These are phyloP conservation scores for Rhynchospora pubera DNA, from an alignment of 176 grass and related monocot genomes.

Conservation along the genomic window DNA sequence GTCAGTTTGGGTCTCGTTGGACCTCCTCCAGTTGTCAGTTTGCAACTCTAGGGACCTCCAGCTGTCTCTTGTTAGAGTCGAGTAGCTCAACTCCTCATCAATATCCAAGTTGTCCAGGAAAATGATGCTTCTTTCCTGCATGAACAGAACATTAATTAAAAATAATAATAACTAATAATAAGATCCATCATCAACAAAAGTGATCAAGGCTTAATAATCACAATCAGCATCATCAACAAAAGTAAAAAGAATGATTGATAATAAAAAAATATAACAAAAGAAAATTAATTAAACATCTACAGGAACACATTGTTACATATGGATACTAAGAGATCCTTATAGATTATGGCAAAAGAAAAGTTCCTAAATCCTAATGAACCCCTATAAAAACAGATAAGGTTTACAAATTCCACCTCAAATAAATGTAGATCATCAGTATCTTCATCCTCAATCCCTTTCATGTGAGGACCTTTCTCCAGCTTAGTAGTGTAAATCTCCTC, in stretches of 20 bases:
- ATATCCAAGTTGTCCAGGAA: conserved; percentile 65
- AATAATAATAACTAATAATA: not conserved
- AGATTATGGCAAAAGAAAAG: not conserved
- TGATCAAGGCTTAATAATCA: not conserved
- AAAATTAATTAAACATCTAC: not conserved
- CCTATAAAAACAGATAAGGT: not conserved
- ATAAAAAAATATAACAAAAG: no score
- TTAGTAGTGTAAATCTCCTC: conserved; percentile 99
- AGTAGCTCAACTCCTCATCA: conserved; percentile 94
- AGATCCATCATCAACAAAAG: conserved; percentile 7
- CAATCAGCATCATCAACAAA: not conserved
- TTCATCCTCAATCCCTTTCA: conserved; percentile 90
- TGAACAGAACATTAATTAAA: conserved; percentile 21
- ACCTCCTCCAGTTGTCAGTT: conserved; percentile 33
- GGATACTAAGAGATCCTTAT: not conserved
- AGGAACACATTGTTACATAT: not conserved
- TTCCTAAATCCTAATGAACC: not conserved
- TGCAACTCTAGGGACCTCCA: not conserved
- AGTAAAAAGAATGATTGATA: not conserved
- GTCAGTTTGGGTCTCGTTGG: conserved; percentile 9
- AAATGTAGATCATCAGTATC: conserved; percentile 86
- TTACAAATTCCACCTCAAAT: conserved; percentile 60
- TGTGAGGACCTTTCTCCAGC: conserved; percentile 88
- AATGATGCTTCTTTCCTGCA: conserved; percentile 76
- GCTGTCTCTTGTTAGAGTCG: conserved; percentile 57